Base-by-base conservation (phyloP, 108 stramenopile species). In the Cyclostephanos invisitatus region DNA sequence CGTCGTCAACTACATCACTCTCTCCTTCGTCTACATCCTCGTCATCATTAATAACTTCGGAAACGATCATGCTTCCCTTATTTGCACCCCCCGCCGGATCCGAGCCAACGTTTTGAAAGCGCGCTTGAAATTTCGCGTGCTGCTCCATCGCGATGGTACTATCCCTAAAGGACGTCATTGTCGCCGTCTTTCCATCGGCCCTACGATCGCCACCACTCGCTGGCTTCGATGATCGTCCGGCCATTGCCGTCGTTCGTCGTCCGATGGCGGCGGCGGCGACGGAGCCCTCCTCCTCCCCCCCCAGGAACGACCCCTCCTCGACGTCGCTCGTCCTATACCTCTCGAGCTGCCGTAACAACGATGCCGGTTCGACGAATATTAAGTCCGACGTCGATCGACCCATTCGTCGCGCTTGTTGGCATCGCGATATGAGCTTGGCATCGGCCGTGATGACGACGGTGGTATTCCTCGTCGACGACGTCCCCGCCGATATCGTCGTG, bases 401-500 rank as follows among this genome's bases (percentile, higher is more conserved):
- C 29, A 44, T 53, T 75, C 74, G 53, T 44, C 56, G 53, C 49
- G 75, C 72, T 79, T 63, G 48, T 29, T 77, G 75, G 49, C 81
- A 82, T 54, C 81, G 44, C 37, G 75, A 73, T 47, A 82, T 82
- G 12, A 82, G 81, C 29, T 72, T 78, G n/a, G 62, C 67, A 70
- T 91, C 90, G 15, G 84, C 87, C 3, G 90, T 91, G 17, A 91
- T 83, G 3, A 91, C 80, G 14, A 88, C 67, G 14, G 82, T 80
- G 27, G 62, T 74, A 22, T 78, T 74, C 38, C 72, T 64, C 18
- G 25, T 11, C 40, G 40, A 1, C 18, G 40, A 40, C 7, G 40
- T 3, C 7, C 40, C 40, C 11, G 40, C 40, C 40, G 7, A 1
- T 1, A 8, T 40, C 40, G 32, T 32, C 32, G 3, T 4, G 4